Conservation (phyloP, 495 filamentous ascomycete genomes). For the Xylaria palmicola region DNA sequence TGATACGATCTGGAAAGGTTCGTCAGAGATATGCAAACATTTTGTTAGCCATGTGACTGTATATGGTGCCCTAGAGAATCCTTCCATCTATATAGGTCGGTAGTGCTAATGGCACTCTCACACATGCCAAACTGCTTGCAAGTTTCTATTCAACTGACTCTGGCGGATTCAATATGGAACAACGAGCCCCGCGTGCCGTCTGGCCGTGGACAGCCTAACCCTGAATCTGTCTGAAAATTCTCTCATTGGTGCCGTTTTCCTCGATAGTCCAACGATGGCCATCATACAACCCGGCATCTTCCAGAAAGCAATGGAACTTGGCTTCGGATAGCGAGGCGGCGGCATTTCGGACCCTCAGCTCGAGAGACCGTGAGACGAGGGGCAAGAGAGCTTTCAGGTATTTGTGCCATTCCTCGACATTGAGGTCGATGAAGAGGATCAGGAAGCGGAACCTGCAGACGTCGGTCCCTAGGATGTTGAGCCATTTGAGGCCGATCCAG, state of each 20-base stretch:
- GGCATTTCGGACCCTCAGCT: slow-evolving; percentile 6
- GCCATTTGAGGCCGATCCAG: slow-evolving; percentile 11
- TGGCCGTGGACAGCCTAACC: background rate
- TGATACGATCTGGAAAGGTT: too few species aligned
- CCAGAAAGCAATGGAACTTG: background rate
- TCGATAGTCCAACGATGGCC: background rate
- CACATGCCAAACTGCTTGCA: too few species aligned
- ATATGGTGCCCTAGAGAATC: too few species aligned
- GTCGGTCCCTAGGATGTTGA: slow-evolving; percentile 7
- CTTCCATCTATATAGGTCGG: too few species aligned
- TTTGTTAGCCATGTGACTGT: too few species aligned
- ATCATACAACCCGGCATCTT: slow-evolving; percentile 3
- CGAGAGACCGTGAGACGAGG: background rate
- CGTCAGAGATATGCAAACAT: too few species aligned
- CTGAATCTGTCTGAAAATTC: slow-evolving; percentile 8
- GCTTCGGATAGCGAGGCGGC: background rate
- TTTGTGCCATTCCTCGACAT: background rate
- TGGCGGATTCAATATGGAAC: too few species aligned
- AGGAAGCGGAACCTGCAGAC: slow-evolving; percentile 12
- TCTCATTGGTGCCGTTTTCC: background rate
- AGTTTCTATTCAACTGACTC: too few species aligned
- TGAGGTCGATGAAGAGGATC: slow-evolving; percentile 14
- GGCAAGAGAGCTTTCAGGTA: slow-evolving; percentile 10
- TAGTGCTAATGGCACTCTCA: too few species aligned
- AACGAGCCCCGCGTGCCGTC: background rate